phyloP scores from a whole-genome alignment of 495 filamentous ascomycete genomes.

The Neurospora sp. region DNA sequence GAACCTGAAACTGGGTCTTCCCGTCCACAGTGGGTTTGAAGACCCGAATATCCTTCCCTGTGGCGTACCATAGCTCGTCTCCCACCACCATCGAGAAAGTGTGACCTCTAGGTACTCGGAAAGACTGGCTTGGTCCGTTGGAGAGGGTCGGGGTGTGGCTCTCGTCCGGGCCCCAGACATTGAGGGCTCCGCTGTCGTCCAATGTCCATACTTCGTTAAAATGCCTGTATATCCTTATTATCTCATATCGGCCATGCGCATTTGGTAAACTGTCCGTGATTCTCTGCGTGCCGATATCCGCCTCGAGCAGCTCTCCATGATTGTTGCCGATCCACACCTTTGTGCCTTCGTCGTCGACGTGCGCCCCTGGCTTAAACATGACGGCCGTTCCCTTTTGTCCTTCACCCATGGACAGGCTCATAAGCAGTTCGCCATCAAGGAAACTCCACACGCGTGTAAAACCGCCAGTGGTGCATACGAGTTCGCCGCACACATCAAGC shows the following conservation, averaged over 20 bases:
- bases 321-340: constrained; percentile 88
- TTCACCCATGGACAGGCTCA: constrained; percentile 75
- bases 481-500: constrained; percentile 79
- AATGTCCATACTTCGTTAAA: constrained; percentile 88
- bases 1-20: constrained; percentile 55
- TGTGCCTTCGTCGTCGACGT: constrained; percentile 67
- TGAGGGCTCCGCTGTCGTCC: constrained; percentile 80
- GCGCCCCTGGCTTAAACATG: constrained; percentile 69
- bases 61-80: constrained; percentile 76
- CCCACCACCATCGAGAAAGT: constrained; percentile 77
- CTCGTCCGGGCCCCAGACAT: constrained; percentile 78
- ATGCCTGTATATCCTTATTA: constrained; percentile 79
- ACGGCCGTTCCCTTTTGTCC: constrained; percentile 67
- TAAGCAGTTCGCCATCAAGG: constrained; percentile 64
- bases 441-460: constrained; percentile 82
- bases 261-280: constrained; percentile 53
- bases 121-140: constrained; percentile 51
- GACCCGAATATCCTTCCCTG: constrained; percentile 78
- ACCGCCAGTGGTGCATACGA: constrained; percentile 75
- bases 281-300: constrained; percentile 63
- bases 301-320: constrained; percentile 75
- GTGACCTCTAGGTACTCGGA: constrained; percentile 69
- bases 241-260: constrained; percentile 71
- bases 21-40: constrained; percentile 67
- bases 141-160: constrained; percentile 63